Conservation (phyloP, 2,329 filamentous ascomycete genomes). For the Colletotrichum sp. region DNA sequence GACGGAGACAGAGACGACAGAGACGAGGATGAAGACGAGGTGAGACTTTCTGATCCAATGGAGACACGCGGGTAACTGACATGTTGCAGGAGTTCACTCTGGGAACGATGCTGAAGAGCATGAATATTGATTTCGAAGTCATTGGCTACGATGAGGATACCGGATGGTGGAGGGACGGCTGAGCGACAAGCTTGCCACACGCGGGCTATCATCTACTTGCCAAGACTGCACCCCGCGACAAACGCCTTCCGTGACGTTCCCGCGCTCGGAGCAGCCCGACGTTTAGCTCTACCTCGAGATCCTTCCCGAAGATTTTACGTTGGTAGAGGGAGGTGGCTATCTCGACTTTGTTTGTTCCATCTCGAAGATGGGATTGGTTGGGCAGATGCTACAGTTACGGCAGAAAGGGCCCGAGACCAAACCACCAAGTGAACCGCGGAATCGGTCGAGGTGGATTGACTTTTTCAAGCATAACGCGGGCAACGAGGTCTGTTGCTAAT, state of each 20-base stretch:
- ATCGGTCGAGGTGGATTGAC: not conserved
- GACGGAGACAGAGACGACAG: not conserved
- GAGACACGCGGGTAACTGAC: not conserved
- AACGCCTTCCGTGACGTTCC: not conserved
- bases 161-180: conserved; percentile 19
- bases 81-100: conserved; percentile 18
- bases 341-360: not conserved
- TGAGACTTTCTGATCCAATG: not conserved
- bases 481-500: not conserved
- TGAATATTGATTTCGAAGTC: conserved; percentile 18
- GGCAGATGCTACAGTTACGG: not conserved
- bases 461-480: not conserved
- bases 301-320: not conserved
- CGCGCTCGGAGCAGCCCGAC: not conserved
- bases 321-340: not conserved
- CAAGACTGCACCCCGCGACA: not conserved
- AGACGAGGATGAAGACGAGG: not conserved
- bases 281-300: not conserved
- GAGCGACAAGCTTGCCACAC: not conserved
- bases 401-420: not conserved
- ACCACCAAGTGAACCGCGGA: not conserved
- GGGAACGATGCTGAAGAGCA: conserved; percentile 22
- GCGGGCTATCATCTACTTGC: not conserved
- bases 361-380: not conserved
- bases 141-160: conserved; percentile 23